A percentile compares a stretch with the other conserved stretches of the same genome.
Evolutionary conservation across 345 rosid genomes (phyloP).

Genomic region (Brassica napus): Da-Ae NC_063436.1:2550001-2550500

Average conservation of each 20-base stretch:
- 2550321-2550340: slow-evolving; percentile 26
- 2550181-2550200: slow-evolving; percentile 61
- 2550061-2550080: slow-evolving; percentile 23
- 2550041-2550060: slow-evolving; percentile 38
- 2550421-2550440: slow-evolving; percentile 20
- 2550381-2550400: slow-evolving; percentile 18
- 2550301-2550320: slow-evolving; percentile 32
- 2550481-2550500: slow-evolving; percentile 32
- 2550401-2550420: slow-evolving; percentile 11
- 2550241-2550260: slow-evolving; percentile 1
- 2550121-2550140: slow-evolving; percentile 33
- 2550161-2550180: slow-evolving; percentile 41
- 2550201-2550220: slow-evolving; percentile 59
- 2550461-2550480: slow-evolving; percentile 20
- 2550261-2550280: slow-evolving; percentile 16
- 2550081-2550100: slow-evolving; percentile 34
- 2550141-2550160: slow-evolving; percentile 42
- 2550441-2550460: slow-evolving; percentile 42
- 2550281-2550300: slow-evolving; percentile 30
- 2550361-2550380: slow-evolving; percentile 39
- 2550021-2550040: slow-evolving; percentile 70
- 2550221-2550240: slow-evolving; percentile 56
- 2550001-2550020: slow-evolving; percentile 87
- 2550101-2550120: slow-evolving; percentile 36
- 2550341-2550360: slow-evolving; percentile 27